Evolutionary conservation across 1,284 basidiomycete species (phyloP).

Genomic region (Ceratobasidium sp.): DNA sequence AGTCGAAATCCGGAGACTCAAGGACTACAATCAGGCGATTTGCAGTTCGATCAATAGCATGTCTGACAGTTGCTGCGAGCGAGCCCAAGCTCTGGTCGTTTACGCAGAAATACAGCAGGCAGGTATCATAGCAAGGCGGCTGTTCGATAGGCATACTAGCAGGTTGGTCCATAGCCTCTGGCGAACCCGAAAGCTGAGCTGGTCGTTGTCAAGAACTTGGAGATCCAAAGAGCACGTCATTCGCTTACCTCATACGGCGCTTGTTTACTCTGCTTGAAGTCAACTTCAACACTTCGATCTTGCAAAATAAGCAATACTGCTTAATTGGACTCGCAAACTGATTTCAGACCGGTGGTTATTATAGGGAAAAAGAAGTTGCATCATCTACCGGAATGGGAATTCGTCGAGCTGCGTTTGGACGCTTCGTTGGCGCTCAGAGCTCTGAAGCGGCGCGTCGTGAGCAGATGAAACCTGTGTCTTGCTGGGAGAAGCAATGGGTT

Average conservation of each 20-base stretch:
- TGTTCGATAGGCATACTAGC: constrained; percentile 11
- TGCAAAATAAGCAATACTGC: not conserved
- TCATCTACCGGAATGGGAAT: constrained; percentile 21
- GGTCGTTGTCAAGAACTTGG: constrained; percentile 22
- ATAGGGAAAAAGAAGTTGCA: not conserved
- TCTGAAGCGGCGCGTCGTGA: constrained; percentile 44
- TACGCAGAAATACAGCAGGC: constrained; percentile 25
- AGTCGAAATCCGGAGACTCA: constrained; percentile 36
- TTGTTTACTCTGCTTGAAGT: not conserved
- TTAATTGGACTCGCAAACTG: not conserved
- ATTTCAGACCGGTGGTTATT: not conserved
- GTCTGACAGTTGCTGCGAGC: constrained; percentile 25
- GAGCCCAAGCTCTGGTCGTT: constrained; percentile 16
- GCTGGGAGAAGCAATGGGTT: constrained; percentile 50
- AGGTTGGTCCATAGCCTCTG: not conserved
- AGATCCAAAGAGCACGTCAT: constrained; percentile 10
- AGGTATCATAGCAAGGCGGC: constrained; percentile 32
- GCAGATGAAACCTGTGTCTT: constrained; percentile 46
- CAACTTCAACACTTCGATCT: constrained; percentile 14
- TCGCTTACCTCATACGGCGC: constrained; percentile 10
- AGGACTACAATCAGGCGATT: constrained; percentile 33
- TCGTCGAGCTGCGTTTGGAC: constrained; percentile 42
- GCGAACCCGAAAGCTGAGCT: not conserved
- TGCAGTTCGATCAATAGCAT: constrained; percentile 35
- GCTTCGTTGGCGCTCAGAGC: constrained; percentile 40